Evolutionary conservation across 2,329 filamentous ascomycete species (phyloP), one percentile per base, ranked within the genome.

Genomic region (Ascochyta rabiei): DNA sequence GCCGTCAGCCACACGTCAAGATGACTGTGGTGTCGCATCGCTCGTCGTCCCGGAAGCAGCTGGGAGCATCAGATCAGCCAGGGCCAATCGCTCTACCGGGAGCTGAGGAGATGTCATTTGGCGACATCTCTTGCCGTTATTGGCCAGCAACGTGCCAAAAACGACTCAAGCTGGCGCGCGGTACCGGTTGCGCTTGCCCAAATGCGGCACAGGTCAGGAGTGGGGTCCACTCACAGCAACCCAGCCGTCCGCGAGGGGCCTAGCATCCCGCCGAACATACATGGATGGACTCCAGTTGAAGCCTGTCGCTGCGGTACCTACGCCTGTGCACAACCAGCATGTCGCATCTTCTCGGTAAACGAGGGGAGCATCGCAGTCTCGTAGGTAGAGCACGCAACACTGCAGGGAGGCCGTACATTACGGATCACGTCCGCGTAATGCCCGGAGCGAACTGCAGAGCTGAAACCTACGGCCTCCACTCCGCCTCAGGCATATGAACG

Each of bases 141-240:
- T 56, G 50, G 56, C 56, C 58, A 61, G 60, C 56, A 51, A 45
- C 46, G 53, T 52, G 41, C 48, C 34, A 56, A 38, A 48, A 45
- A 52, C 49, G 54, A 55, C 49, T 57, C 42, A 52, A 59, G 44
- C 43, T 56, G 53, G 64, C 64, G 63, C 63, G 64, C 64, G 64
- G 57, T 67, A 61, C 48, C 26, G 28, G 26, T 38, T 6, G 31
- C 52, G 38, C 52, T 55, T 55, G 31, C 23, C 42, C 33, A 5
- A 46, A 55, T 37, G 16, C 12, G 52, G 46, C 46, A 55, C 52
- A 24, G 46, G 34, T 50, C 52, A 55, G 52, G 52, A 50, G 46
- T 55, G 37, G n/a, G 34, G 42, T 55, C 52, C 52, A 55, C 46
- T 55, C 41, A 55, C 12, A 47, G 41, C 42, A 49, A 43, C 46